Conservation (phyloP, 345 rosid genomes). For the Moricandia arvensis region DNA sequence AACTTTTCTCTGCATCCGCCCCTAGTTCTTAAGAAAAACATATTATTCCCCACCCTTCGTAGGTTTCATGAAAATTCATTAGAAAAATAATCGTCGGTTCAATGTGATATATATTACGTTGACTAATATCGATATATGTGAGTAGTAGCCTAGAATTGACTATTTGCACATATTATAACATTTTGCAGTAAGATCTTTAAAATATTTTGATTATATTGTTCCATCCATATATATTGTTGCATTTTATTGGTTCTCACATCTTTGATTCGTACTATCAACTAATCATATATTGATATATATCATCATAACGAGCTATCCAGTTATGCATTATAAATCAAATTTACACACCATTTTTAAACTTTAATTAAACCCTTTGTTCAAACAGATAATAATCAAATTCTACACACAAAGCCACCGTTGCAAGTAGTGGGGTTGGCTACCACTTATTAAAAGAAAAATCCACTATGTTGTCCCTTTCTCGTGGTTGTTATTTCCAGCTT, state of each 20-base stretch:
- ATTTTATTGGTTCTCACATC: neutral
- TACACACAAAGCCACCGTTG: conserved; percentile 17
- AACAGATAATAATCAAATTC: neutral
- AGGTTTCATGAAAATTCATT: too few species aligned
- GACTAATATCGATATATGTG: too few species aligned
- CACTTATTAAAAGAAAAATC: conserved; percentile 16
- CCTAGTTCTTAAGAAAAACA: too few species aligned
- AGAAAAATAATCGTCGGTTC: too few species aligned
- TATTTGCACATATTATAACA: neutral
- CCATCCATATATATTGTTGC: neutral
- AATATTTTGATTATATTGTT: neutral
- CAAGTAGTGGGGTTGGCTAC: conserved; percentile 41
- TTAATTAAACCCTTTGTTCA: neutral
- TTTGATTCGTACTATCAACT: neutral
- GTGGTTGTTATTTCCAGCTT: conserved; percentile 16
- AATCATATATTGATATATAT: neutral
- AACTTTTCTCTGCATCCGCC: too few species aligned
- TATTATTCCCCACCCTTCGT: too few species aligned
- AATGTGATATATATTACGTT: too few species aligned
- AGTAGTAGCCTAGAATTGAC: neutral
- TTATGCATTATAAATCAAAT: neutral
- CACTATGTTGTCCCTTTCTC: conserved; percentile 20
- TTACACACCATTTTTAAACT: neutral
- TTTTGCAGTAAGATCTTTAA: neutral
- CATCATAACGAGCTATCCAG: neutral